These are phyloP conservation scores for Fraxinus dipetala DNA, from an alignment of 305 asterid genomes.

Conservation along the genomic window DNA sequence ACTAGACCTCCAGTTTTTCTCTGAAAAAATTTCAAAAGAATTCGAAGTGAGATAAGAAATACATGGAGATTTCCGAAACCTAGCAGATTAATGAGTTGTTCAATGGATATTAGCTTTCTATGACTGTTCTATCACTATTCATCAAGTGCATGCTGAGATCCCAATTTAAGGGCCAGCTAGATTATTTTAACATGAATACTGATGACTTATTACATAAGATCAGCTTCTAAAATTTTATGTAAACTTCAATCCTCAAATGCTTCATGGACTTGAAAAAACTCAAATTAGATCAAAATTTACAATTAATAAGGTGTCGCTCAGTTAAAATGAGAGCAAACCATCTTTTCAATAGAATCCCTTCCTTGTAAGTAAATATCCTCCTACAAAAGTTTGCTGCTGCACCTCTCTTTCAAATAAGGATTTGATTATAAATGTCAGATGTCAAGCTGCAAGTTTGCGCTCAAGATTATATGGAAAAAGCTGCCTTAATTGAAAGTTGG, in stretches of 20 bases:
- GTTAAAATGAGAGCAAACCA: neutral
- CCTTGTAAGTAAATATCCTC: neutral
- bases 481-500: neutral
- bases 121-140: neutral
- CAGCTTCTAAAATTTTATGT: neutral
- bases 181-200: neutral
- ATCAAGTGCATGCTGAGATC: neutral
- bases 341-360: neutral
- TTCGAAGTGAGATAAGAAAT: constrained; percentile 19
- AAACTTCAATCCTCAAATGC: neutral
- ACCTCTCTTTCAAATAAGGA: neutral
- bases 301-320: neutral
- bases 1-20: constrained; percentile 93
- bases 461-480: neutral
- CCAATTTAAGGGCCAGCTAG: neutral
- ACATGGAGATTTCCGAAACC: neutral
- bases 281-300: neutral
- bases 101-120: neutral
- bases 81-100: neutral
- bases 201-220: neutral
- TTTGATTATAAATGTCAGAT: neutral
- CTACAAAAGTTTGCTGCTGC: neutral
- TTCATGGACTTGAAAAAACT: neutral
- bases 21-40: constrained; percentile 45
- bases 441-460: neutral